Evolutionary conservation across 208 protist genomes (phyloP), one percentile per base, ranked within the genome.

Genomic region (Leishmania gerbilli): DNA sequence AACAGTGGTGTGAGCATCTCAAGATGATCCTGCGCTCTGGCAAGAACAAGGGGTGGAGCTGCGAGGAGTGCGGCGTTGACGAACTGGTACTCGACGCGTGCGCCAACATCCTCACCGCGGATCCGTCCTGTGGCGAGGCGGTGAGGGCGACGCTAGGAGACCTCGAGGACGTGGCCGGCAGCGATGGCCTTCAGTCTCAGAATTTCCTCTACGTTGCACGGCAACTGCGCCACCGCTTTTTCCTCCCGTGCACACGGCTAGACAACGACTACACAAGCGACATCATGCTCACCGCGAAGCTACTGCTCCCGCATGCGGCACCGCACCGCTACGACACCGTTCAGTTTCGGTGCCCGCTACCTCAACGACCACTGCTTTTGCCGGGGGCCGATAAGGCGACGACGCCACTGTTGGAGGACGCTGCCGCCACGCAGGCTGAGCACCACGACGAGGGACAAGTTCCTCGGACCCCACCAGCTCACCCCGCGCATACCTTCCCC

Each of bases 1-100:
- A 85, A 45, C 90, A 92, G 85, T 97, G 94, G 94, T 93, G 89
- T 45, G 92, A 95, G 82, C 92, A 97, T 77, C 77, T 97, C 8
- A 87, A 90, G 51, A 89, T 92, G 83, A 89, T 97, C 88, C 71
- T 95, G 56, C 74, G 53, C 49, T 94, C 93, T 9, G 87, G 87
- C 34, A 90, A 85, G 40, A 81, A 68, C 4, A 90, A 85, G 76
- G 65, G 34, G 24, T 97, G 93, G 92, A 83, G 74, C 55, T 80
- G 89, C 74, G 85, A 89, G 65, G 85, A 89, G 58, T 94, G 93
- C 58, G 93, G 93, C 37, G 74, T 93, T n/a, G 92, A 97, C 69
- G 90, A 97, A 55, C 80, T 88, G 51, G 90, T 97, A 56, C 80
- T 92, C 13, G 86, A 91, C 47, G 84, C 85, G 69, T 97, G 93